A percentile compares a stretch with the other conserved stretches of the same genome.
These are phyloP conservation scores for Yamadazyma buinensis DNA, from an alignment of 1,139 yeast species.

Conservation along the genomic window DNA sequence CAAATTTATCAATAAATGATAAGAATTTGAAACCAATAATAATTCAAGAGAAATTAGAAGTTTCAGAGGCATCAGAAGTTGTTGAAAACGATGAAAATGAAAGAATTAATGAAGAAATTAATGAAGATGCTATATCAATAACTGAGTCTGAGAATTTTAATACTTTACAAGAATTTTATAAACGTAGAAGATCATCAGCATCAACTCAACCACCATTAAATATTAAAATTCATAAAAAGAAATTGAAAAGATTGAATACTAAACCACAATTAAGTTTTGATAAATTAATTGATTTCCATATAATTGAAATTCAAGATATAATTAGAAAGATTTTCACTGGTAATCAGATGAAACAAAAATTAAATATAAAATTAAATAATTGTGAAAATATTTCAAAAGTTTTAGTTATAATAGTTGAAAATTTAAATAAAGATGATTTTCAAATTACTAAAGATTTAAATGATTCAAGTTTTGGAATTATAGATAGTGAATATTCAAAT, in stretches of 20 bases:
- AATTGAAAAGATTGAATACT: constrained; percentile 2
- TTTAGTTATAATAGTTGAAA: constrained; percentile 65
- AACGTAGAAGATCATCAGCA: constrained; percentile 2
- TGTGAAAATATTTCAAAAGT: constrained; percentile 46
- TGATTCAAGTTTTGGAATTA: background rate
- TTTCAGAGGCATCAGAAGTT: too few relatives aligned
- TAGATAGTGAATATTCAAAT: constrained; percentile 7
- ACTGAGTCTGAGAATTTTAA: background rate
- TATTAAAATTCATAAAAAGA: constrained; percentile 5
- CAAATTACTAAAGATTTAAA: constrained; percentile 2
- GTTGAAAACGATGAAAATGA: background rate
- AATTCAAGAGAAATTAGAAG: background rate
- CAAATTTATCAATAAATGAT: constrained; percentile 6
- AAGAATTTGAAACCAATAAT: background rate
- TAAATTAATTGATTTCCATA: constrained; percentile 20
- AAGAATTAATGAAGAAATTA: background rate
- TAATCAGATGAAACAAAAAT: constrained; percentile 16
- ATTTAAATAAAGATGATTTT: constrained; percentile 42
- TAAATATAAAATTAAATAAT: constrained; percentile 7
- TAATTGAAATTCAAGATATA: constrained; percentile 50
- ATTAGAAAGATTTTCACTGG: constrained; percentile 45
- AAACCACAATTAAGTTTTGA: background rate
- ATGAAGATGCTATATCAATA: background rate
- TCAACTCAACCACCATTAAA: background rate
- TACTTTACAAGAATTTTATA: background rate